Conservation (phyloP, 305 asterid genomes). For the Ilex paraguariensis region DNA sequence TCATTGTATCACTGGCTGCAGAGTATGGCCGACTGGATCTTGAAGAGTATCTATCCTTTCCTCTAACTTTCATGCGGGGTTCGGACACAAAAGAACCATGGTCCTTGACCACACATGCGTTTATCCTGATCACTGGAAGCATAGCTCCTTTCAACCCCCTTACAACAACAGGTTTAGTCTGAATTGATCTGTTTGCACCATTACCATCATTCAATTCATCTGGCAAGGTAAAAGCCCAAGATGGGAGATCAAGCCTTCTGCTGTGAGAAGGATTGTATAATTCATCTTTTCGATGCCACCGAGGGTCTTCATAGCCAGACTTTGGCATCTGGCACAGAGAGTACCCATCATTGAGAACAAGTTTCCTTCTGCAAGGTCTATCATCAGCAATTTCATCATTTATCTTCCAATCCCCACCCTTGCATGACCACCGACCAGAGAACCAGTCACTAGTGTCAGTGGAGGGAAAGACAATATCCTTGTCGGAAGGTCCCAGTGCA, state of each 20-base stretch:
- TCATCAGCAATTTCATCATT: constrained; percentile 74
- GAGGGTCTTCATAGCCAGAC: constrained; percentile 85
- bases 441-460: constrained; percentile 43
- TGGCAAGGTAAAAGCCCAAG: constrained; percentile 82
- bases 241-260: constrained; percentile 80
- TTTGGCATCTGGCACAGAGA: constrained; percentile 89
- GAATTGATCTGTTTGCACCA: constrained; percentile 38
- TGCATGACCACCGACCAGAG: constrained; percentile 84
- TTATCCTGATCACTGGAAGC: constrained; percentile 97
- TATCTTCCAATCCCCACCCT: constrained; percentile 98
- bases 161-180: constrained; percentile 41
- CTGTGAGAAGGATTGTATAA: constrained; percentile 62
- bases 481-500: constrained; percentile 33
- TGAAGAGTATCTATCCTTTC: constrained; percentile 64
- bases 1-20: constrained; percentile 55
- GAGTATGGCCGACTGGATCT: constrained; percentile 52
- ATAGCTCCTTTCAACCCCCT: constrained; percentile 77
- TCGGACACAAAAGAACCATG: constrained; percentile 86
- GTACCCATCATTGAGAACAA: constrained; percentile 84
- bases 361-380: constrained; percentile 65
- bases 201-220: constrained; percentile 75
- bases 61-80: constrained; percentile 64
- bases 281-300: constrained; percentile 84
- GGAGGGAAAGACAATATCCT: constrained; percentile 37
- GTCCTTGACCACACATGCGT: constrained; percentile 95